Evolutionary conservation across 805 yeast genomes (phyloP).

Genomic region (Yamadazyma sp.): DNA sequence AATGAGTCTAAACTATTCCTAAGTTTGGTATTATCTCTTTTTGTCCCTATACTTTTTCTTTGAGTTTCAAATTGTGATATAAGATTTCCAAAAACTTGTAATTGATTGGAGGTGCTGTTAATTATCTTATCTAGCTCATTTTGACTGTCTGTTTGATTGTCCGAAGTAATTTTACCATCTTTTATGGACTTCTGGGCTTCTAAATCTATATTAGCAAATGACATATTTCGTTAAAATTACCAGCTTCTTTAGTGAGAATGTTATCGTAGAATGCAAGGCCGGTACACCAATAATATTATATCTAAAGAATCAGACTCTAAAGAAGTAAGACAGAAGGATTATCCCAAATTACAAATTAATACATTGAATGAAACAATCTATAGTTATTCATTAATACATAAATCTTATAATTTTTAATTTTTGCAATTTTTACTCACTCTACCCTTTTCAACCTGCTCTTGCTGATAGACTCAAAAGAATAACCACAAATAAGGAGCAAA

Average conservation of each 20-base stretch:
- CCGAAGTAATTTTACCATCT: conserved; percentile 10
- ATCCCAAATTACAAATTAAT: too few relatives aligned
- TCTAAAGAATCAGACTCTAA: too few relatives aligned
- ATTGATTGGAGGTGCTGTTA: conserved; percentile 34
- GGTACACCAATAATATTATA: too few relatives aligned
- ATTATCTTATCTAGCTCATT: conserved; percentile 34
- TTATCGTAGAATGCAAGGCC: too few relatives aligned
- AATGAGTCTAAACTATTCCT: conserved; percentile 34
- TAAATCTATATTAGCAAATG: conserved; percentile 51
- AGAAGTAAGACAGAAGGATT: too few relatives aligned
- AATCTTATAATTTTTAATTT: background rate
- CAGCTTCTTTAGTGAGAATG: too few relatives aligned
- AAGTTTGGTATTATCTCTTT: conserved; percentile 41
- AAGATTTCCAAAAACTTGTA: conserved; percentile 47
- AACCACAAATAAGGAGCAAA: too few relatives aligned
- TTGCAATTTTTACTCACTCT: too few relatives aligned
- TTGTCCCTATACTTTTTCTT: conserved; percentile 50
- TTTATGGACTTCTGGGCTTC: conserved; percentile 42
- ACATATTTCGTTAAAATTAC: too few relatives aligned
- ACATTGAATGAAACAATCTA: too few relatives aligned
- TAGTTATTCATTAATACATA: background rate
- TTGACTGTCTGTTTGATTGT: conserved; percentile 4
- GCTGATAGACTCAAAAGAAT: too few relatives aligned
- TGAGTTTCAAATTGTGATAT: conserved; percentile 50
- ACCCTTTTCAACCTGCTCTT: too few relatives aligned